Conservation (phyloP, 106 monocot genomes). For the Acanthochlamys bracteata region DNA sequence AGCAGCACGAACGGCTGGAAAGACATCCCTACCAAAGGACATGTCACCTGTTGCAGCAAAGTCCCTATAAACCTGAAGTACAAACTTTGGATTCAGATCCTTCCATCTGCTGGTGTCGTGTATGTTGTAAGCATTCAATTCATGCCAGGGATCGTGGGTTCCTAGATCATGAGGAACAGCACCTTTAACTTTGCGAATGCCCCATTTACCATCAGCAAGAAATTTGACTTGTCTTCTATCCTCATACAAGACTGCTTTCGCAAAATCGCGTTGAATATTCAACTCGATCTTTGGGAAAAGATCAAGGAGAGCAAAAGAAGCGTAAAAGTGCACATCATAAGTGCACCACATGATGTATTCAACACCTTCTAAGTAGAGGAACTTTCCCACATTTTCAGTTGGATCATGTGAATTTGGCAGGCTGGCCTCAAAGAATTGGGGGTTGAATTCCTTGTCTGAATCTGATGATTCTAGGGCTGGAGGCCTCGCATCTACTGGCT, state of each 20-base stretch:
- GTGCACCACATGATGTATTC: constrained; percentile 99
- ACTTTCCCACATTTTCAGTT: constrained; percentile 69
- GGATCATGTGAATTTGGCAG: constrained; percentile 10
- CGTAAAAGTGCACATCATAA: constrained; percentile 99
- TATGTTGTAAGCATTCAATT: constrained; percentile 98
- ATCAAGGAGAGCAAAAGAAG: constrained; percentile 91
- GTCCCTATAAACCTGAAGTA: constrained; percentile 94
- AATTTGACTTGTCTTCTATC: constrained; percentile 83
- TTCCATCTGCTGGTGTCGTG: constrained; percentile 99
- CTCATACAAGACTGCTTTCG: constrained; percentile 65
- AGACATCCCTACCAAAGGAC: constrained; percentile 78
- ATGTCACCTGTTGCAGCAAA: constrained; percentile 95
- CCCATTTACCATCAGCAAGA: constrained; percentile 75
- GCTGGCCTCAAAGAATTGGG: constrained; percentile 8
- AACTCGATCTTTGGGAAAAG: constrained; percentile 94
- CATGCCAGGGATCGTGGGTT: constrained; percentile 94
- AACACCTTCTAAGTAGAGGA: constrained; percentile 89
- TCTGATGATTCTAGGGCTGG: constrained; percentile 8
- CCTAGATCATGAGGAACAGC: constrained; percentile 98
- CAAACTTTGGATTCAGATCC: constrained; percentile 97
- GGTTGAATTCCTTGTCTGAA: constrained; percentile 13
- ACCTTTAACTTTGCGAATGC: constrained; percentile 84
- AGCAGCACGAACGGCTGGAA: constrained; percentile 81
- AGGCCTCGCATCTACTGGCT: constrained; percentile 9
- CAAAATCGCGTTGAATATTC: constrained; percentile 88